phyloP scores from a whole-genome alignment of 2,329 filamentous ascomycete species.

The Colletotrichum theobromicola region DNA sequence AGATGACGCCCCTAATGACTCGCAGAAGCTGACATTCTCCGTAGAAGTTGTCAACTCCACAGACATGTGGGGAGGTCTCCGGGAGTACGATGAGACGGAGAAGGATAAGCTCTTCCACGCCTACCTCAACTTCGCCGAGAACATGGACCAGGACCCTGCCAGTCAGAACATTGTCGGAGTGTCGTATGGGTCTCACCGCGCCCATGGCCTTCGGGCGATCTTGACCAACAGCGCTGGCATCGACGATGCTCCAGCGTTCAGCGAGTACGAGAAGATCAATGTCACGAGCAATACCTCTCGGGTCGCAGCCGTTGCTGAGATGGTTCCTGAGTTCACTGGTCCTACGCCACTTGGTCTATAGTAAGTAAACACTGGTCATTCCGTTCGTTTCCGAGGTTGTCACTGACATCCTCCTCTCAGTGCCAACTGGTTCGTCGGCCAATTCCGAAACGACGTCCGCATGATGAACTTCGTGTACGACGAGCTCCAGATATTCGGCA shows the following conservation, averaged over 20 bases:
- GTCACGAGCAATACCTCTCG: conserved; percentile 25
- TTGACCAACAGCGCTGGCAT: conserved; percentile 32
- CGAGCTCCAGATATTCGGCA: conserved; percentile 31
- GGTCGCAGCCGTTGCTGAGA: conserved; percentile 28
- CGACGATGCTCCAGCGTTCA: conserved; percentile 26
- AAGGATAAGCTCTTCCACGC: conserved; percentile 29
- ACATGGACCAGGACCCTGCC: conserved; percentile 28
- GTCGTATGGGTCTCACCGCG: conserved; percentile 22
- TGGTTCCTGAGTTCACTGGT: conserved; percentile 35
- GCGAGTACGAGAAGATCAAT: conserved; percentile 25
- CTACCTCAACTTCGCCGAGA: conserved; percentile 32
- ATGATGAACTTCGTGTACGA: conserved; percentile 35
- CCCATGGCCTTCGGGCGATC: conserved; percentile 24
- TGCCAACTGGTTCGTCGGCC: conserved; percentile 38
- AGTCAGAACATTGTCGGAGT: conserved; percentile 33
- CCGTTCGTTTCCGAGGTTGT: not conserved
- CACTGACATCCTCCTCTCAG: not conserved
- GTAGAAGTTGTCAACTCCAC: conserved; percentile 18
- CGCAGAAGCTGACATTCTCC: not conserved
- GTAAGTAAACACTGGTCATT: not conserved
- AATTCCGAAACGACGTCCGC: conserved; percentile 29
- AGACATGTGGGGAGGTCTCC: conserved; percentile 33
- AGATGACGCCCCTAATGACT: rapidly evolving
- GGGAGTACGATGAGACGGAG: conserved; percentile 26
- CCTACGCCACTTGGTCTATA: conserved; percentile 34